Evolutionary conservation across 169 alveolate genomes (phyloP).

Genomic region (Cyclospora cayetanensis): DNA sequence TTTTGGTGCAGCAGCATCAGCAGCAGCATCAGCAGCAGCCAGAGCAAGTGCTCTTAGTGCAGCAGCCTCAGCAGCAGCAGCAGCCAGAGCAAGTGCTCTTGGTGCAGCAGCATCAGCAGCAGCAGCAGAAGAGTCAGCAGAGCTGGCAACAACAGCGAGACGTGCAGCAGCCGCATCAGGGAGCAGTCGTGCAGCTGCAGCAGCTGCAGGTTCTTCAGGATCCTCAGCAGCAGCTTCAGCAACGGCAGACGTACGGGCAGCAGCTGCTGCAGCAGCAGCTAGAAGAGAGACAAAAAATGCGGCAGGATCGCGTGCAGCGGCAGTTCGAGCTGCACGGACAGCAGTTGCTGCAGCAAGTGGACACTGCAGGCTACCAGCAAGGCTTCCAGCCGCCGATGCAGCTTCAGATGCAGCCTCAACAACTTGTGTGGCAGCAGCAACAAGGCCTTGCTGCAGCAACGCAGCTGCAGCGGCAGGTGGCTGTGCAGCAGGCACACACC

Average conservation of each 20-base stretch:
- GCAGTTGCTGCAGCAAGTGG: not conserved
- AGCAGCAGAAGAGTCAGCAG: not conserved
- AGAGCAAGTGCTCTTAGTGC: not conserved
- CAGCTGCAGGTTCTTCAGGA: constrained; percentile 23
- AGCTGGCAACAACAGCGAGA: not conserved
- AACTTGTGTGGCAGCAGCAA: not conserved
- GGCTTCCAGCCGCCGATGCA: not conserved
- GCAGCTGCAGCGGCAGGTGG: not conserved
- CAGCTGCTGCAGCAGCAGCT: not conserved
- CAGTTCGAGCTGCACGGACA: not conserved
- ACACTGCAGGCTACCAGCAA: not conserved
- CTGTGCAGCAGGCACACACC: not conserved
- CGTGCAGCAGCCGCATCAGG: not conserved
- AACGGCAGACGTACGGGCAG: not conserved
- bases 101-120: constrained; percentile 25
- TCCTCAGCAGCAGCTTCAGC: not conserved
- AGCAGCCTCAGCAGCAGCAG: not conserved
- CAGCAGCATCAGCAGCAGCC: constrained; percentile 24
- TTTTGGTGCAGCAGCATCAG: not conserved
- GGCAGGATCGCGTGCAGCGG: too few species aligned
- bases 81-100: not conserved
- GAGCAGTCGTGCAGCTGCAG: not conserved
- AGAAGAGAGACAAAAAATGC: not conserved
- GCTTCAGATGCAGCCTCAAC: not conserved
- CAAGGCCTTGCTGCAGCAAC: not conserved